Percentiles rank a stretch among this genome's conserved stretches.
Conservation (phyloP, 176 grass and related monocot genomes). For the Lolium rigidum region DNA sequence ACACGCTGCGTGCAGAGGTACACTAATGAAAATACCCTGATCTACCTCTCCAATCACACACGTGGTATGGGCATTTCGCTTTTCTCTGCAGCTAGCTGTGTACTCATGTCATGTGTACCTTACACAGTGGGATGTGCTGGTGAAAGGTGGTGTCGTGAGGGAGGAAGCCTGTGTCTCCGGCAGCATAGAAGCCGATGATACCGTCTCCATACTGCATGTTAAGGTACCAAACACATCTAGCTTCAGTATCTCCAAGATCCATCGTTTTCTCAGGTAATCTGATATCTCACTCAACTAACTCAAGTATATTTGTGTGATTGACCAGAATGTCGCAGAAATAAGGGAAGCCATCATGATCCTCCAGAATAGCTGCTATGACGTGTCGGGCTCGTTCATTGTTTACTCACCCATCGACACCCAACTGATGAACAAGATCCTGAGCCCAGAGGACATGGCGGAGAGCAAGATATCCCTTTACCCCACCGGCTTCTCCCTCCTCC, state of each 20-base stretch:
- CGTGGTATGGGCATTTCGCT: background rate
- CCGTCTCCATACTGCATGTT: no score
- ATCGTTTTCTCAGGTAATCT: background rate
- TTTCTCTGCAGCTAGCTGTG: background rate
- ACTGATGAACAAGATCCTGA: constrained; percentile 29
- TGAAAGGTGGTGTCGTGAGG: constrained; percentile 39
- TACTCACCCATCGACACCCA: constrained; percentile 54
- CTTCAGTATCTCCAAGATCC: background rate
- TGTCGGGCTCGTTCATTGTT: constrained; percentile 49
- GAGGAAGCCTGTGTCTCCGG: constrained; percentile 48
- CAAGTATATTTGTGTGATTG: background rate
- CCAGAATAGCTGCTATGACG: constrained; percentile 53
- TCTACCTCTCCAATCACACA: background rate
- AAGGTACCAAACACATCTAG: no score
- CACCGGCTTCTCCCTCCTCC: constrained; percentile 35
- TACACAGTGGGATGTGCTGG: constrained; percentile 64
- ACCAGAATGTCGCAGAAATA: background rate
- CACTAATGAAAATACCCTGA: background rate
- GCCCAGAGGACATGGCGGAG: background rate
- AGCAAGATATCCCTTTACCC: background rate
- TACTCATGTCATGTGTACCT: background rate
- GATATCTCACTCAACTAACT: background rate
- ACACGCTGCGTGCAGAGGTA: constrained; percentile 31
- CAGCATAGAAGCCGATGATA: constrained; percentile 34
- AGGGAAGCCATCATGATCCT: constrained; percentile 53